Evolutionary conservation across 371 early-diverging fungal genomes (phyloP).

Genomic region (Antonospora locustae): DNA sequence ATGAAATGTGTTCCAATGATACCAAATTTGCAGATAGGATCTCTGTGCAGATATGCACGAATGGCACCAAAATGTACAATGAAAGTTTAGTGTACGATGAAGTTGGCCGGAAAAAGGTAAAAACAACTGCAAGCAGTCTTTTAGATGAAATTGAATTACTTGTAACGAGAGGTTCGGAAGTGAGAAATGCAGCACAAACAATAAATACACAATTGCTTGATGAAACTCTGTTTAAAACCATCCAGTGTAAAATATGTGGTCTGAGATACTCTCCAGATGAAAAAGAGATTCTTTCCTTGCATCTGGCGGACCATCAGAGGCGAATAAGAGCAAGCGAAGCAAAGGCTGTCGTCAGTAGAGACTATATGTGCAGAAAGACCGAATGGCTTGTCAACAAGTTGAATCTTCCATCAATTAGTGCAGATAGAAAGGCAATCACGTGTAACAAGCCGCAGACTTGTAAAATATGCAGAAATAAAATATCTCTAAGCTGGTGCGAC

Average conservation of each 20-base stretch:
- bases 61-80: too few relatives aligned
- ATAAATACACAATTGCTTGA: too few relatives aligned
- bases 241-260: slow-evolving; percentile 36
- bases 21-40: too few relatives aligned
- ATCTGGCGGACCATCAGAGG: slow-evolving; percentile 34
- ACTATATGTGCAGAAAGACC: slow-evolving; percentile 11
- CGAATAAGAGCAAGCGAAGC: slow-evolving; percentile 12
- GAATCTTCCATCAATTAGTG: background rate
- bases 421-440: background rate
- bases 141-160: too few relatives aligned
- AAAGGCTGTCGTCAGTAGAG: slow-evolving; percentile 24
- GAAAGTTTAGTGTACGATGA: too few relatives aligned
- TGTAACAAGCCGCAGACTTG: background rate
- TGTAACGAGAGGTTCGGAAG: too few relatives aligned
- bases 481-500: slow-evolving; percentile 26
- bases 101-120: too few relatives aligned
- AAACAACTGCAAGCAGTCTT: too few relatives aligned
- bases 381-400: slow-evolving; percentile 9
- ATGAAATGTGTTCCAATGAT: too few relatives aligned
- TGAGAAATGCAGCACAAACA: too few relatives aligned
- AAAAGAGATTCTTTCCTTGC: slow-evolving; percentile 11
- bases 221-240: background rate
- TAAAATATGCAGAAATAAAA: slow-evolving; percentile 19
- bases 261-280: slow-evolving; percentile 15
- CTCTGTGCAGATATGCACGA: too few relatives aligned